Evolutionary conservation across 345 rosid genomes (phyloP).

Genomic region (Carallia brachiata): DNA sequence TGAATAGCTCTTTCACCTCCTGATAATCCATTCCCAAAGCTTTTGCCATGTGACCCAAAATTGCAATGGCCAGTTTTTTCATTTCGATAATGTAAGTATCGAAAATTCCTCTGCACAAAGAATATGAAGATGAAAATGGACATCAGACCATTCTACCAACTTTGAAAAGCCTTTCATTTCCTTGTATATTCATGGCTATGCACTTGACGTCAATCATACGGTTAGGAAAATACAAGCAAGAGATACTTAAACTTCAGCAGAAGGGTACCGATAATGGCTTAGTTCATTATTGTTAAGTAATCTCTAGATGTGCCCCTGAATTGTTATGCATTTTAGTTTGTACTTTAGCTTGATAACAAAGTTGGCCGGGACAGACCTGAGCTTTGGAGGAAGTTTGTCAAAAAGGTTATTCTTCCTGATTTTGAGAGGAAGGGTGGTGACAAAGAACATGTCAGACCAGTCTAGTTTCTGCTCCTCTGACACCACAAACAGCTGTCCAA

Average conservation of each 20-base stretch:
- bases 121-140: background rate
- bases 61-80: conserved; percentile 31
- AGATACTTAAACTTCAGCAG: too few species aligned
- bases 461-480: conserved; percentile 59
- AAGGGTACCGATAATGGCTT: too few species aligned
- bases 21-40: conserved; percentile 44
- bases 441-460: conserved; percentile 54
- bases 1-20: conserved; percentile 41
- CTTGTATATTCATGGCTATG: background rate
- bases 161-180: background rate
- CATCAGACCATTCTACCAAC: background rate
- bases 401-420: conserved; percentile 33
- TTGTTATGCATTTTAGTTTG: background rate
- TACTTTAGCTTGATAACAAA: background rate
- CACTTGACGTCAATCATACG: too few species aligned
- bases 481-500: conserved; percentile 50
- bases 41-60: conserved; percentile 39
- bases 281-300: too few species aligned
- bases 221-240: too few species aligned
- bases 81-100: conserved; percentile 42
- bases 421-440: conserved; percentile 37
- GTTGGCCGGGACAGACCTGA: conserved; percentile 27
- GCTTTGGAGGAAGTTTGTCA: conserved; percentile 38
- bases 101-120: conserved; percentile 41
- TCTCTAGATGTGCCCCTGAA: background rate